phyloP scores from a whole-genome alignment of 257 asterid species.

The Gynochthodes officinalis region DNA sequence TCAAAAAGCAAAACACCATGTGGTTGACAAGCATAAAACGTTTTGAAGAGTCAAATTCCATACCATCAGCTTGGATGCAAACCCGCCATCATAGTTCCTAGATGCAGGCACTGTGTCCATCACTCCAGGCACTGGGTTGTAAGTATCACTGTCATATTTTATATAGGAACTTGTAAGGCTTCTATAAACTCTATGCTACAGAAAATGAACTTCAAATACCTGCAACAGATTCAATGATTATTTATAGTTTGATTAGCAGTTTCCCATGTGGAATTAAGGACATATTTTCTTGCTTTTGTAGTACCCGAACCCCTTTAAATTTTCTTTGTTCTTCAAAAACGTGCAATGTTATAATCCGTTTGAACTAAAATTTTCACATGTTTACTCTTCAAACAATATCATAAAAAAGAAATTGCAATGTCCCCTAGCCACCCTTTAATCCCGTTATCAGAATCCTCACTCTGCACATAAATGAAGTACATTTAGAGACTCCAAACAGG shows the following conservation, averaged over 20 bases:
- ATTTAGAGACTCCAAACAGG: too few species aligned
- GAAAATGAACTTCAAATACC: not conserved
- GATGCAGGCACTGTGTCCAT: slow-evolving; percentile 95
- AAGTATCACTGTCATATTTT: slow-evolving; percentile 55
- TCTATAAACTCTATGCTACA: not conserved
- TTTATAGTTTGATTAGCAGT: too few species aligned
- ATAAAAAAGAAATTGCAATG: not conserved
- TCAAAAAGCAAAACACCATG: not conserved
- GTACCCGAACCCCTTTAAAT: too few species aligned
- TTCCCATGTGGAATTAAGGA: too few species aligned
- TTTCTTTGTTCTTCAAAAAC: not conserved
- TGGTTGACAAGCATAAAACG: not conserved
- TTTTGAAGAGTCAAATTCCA: not conserved
- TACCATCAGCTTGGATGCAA: slow-evolving; percentile 91
- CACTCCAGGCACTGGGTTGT: slow-evolving; percentile 98
- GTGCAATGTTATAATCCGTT: not conserved
- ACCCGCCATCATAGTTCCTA: slow-evolving; percentile 80
- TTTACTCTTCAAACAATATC: not conserved
- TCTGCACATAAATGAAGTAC: too few species aligned
- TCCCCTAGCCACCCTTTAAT: not conserved
- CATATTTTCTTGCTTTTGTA: too few species aligned
- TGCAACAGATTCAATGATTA: not conserved
- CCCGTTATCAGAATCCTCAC: too few species aligned
- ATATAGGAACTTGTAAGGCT: not conserved
- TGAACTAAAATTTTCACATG: not conserved